Evolutionary conservation across 2,329 filamentous ascomycete species (phyloP).

Genomic region (Penicillium sp.): DNA sequence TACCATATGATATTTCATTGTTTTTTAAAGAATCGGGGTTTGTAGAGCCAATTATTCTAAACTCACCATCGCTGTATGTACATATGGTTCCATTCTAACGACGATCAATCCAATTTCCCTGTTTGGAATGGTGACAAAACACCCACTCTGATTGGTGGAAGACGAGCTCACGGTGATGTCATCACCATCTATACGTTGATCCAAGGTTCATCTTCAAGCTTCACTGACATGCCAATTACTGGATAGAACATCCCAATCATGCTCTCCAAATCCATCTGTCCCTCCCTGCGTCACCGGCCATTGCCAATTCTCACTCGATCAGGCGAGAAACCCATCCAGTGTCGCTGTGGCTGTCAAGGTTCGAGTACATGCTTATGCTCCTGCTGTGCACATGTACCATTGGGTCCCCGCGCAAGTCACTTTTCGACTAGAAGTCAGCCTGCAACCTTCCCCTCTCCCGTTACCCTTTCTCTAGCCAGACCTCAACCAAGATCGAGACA

Average conservation of each 20-base stretch:
- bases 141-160: slow-evolving; percentile 11
- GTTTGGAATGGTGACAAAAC: slow-evolving; percentile 13
- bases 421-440: neutral
- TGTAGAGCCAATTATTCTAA: too few species aligned
- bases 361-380: slow-evolving; percentile 18
- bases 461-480: neutral
- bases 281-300: slow-evolving; percentile 8
- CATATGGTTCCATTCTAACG: too few species aligned
- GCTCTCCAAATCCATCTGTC: slow-evolving; percentile 1
- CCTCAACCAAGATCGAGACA: too few species aligned
- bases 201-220: too few species aligned
- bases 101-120: too few species aligned
- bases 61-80: too few species aligned
- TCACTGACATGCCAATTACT: neutral
- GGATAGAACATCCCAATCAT: neutral
- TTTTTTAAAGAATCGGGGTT: too few species aligned
- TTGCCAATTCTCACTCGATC: slow-evolving; percentile 8
- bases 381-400: slow-evolving; percentile 20
- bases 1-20: neutral
- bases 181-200: slow-evolving; percentile 1
- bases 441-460: slow-evolving; percentile 8
- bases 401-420: neutral
- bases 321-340: slow-evolving; percentile 3
- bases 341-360: slow-evolving; percentile 22
- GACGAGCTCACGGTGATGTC: slow-evolving; percentile 13